Evolutionary conservation across 1,284 basidiomycete species (phyloP), one percentile per base, ranked within the genome.

Genomic region (Mrakiaceae sp.): DNA sequence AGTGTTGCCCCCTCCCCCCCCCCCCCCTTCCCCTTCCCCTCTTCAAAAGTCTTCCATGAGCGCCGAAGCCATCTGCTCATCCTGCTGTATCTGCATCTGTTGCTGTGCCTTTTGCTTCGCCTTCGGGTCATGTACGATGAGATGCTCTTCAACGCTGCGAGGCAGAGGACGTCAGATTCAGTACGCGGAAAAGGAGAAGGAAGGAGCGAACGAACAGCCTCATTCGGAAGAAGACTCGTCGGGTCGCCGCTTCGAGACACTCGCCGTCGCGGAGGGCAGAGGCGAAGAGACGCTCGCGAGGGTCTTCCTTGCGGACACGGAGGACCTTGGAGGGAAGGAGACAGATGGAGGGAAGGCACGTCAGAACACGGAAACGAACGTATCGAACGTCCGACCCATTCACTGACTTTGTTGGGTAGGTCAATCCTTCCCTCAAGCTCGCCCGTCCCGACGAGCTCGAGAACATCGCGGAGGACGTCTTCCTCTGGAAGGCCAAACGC

Each of bases 401-500:
- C 43, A 43, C 2, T 39, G 60, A 85, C 87, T 80, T 89, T 89
- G 72, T 87, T 86, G 72, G 84, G 83, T 69, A 85, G 85, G 72
- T 92, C 90, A 49, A 93, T 84, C 11, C 90, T 78, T 4, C 83
- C 90, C 69, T 85, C 82, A 67, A 93, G 87, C 60, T 83, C 80
- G 1, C 87, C 87, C 2, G 78, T 78, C 71, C 87, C 84, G 67
- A 93, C 90, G 47, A 92, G 81, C 16, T 77, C 74, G 5, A 89
- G 84, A 54, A 92, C 83, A 67, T 86, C 82, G 55, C 78, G 76
- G 72, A 88, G 84, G 14, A 87, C 82, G 66, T 84, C 83, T 10
- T 83, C 81, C 4, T 86, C 77, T 0, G 80, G 79, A 84, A 88
- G 88, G 5, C 91, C 91, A 70, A 95, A 93, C 3, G 89, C 88